Base-by-base conservation (phyloP, 2,329 filamentous ascomycete genomes). In the Hirsutella thompsonii region DNA sequence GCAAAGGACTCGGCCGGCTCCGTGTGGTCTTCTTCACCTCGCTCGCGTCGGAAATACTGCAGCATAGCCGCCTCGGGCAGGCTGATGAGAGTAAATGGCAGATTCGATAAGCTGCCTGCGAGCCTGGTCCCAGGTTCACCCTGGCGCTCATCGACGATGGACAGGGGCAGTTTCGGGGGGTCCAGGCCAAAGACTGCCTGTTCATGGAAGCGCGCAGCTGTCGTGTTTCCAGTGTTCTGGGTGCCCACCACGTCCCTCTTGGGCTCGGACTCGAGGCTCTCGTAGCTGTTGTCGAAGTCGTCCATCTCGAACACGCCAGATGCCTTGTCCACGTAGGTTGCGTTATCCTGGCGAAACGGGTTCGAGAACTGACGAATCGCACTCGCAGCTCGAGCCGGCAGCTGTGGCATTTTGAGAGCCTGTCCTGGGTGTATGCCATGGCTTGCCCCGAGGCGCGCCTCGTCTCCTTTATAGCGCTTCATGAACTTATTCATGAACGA, bases 21-120 rank as follows among this genome's bases (percentile, higher is more conserved):
- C 1, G 57, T 62, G 37, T 63, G 59, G 29, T 63, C 61, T 40
- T 62, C 60, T 37, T 63, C 57, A 6, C 60, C 60, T 13, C 56
- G 44, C 16, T 56, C 51, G 33, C 57, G 45, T 18, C 59, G 55
- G 20, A 54, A 49, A 8, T 52, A 51, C 36, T 63, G 61, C 16
- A 58, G 21, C 44, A 52, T 52, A 2, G 60, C 59, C 13, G 61
- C 61, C 29, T 63, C 60, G 1, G 56, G 54, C 14, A 64, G 48
- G 40, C 60, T 61, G 37, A 64, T 57, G 11, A 64, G 51, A 9
- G 55, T 53, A 29, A 64, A 63, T 1, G 54, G 59, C 2, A 63
- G 50, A 16, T 43, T 42, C 6, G 48, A 18, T 8, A 51, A 51
- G 14, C 52, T 49, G 16, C n/a, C n/a, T n/a, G n/a, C n/a, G n/a